Conservation (phyloP, 768 basidiomycete genomes). For the Filobasidium floriforme region DNA sequence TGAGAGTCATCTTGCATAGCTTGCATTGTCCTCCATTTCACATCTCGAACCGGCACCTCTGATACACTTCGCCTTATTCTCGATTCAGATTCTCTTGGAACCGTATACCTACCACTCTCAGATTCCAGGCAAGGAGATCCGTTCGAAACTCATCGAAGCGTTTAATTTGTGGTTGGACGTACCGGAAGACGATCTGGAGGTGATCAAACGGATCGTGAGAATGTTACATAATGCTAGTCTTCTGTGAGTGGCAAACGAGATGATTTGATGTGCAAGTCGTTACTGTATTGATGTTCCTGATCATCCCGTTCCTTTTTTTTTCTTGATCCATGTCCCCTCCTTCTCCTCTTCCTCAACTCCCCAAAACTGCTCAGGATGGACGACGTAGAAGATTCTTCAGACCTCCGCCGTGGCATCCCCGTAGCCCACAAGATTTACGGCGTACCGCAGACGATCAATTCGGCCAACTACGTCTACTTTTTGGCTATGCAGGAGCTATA, state of each 20-base stretch:
- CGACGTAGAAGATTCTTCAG: slow-evolving; percentile 87
- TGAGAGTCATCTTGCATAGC: not conserved
- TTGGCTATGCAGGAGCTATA: slow-evolving; percentile 81
- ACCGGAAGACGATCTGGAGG: slow-evolving; percentile 58
- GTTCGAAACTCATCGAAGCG: slow-evolving; percentile 75
- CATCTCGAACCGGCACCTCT: no score
- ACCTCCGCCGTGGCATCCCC: slow-evolving; percentile 78
- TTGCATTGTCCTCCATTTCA: no score
- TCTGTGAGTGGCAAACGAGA: slow-evolving; percentile 54
- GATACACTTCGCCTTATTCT: not conserved
- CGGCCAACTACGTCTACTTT: slow-evolving; percentile 95
- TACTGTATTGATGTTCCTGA: no score
- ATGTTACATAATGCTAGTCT: slow-evolving; percentile 94
- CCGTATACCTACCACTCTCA: slow-evolving; percentile 77
- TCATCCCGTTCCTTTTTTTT: not conserved
- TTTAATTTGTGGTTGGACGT: slow-evolving; percentile 91
- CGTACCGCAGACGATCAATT: slow-evolving; percentile 91
- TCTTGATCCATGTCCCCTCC: not conserved
- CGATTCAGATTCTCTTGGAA: slow-evolving; percentile 56
- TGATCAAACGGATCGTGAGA: slow-evolving; percentile 73
- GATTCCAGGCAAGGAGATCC: slow-evolving; percentile 87
- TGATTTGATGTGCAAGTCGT: no score
- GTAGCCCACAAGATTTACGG: slow-evolving; percentile 96
- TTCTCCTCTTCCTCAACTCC: not conserved
- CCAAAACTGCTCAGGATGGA: no score